A percentile compares a stretch with the other conserved stretches of the same genome.
These are phyloP conservation scores for Nothophaeocryptopus gaeumannii DNA, from an alignment of 2,329 filamentous ascomycete species.

Conservation along the genomic window DNA sequence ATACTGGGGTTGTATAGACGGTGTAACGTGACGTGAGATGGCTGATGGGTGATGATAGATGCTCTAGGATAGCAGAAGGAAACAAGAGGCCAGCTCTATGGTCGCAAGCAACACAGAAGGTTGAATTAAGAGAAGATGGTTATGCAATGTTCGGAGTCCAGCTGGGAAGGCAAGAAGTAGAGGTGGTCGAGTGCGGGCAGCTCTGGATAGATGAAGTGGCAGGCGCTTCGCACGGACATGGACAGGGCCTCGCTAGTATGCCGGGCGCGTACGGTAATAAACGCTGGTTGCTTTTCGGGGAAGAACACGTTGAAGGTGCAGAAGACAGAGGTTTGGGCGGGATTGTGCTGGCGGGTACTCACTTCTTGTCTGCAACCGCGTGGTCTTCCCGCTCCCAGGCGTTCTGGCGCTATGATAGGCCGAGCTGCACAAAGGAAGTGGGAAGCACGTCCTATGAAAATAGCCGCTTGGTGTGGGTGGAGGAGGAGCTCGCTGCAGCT, in stretches of 20 bases:
- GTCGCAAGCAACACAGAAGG: constrained; percentile 22
- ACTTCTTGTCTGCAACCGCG: constrained; percentile 18
- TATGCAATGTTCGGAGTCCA: constrained; percentile 22
- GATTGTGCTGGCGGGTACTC: constrained; percentile 17
- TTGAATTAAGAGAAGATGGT: constrained; percentile 15
- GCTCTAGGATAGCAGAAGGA: constrained; percentile 25
- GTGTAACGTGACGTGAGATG: constrained; percentile 13
- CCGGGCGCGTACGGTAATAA: constrained; percentile 20
- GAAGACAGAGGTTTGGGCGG: constrained; percentile 5
- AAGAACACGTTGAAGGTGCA: neutral
- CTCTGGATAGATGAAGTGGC: constrained; percentile 11
- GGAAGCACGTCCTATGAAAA: constrained; percentile 16
- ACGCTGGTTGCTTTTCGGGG: constrained; percentile 6
- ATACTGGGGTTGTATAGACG: constrained; percentile 5
- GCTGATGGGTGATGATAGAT: constrained; percentile 10
- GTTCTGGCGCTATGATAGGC: constrained; percentile 20
- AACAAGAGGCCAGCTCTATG: constrained; percentile 35
- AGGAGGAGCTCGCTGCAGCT: constrained; percentile 7
- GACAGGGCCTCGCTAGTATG: constrained; percentile 10
- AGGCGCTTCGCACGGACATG: constrained; percentile 28
- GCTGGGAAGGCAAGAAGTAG: constrained; percentile 21
- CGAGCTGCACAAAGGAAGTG: constrained; percentile 13
- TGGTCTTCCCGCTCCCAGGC: constrained; percentile 3
- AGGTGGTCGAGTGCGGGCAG: constrained; percentile 9
- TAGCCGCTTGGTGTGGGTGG: constrained; percentile 12